Conservation (phyloP, 192 early-diverging fungal genomes). For the Mortierella claussenii region DNA sequence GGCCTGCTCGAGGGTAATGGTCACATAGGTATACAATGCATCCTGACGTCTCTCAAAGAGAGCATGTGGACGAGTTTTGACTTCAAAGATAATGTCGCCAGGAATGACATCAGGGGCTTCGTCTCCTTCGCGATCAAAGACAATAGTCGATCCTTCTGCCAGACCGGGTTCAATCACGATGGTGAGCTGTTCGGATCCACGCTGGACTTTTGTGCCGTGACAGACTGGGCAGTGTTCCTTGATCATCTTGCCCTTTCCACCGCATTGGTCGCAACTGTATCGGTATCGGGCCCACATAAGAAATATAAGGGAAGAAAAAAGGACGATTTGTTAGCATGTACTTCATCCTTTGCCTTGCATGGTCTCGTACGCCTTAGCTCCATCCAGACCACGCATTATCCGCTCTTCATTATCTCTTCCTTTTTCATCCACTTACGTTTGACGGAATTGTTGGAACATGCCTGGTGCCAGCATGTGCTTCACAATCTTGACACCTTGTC, state of each 20-base stretch:
- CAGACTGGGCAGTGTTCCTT: constrained; percentile 84
- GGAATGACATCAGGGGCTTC: constrained; percentile 89
- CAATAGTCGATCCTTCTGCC: constrained; percentile 65
- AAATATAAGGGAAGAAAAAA: background rate
- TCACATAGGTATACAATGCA: constrained; percentile 79
- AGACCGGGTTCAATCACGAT: constrained; percentile 88
- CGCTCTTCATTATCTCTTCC: background rate
- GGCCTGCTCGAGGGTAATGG: constrained; percentile 80
- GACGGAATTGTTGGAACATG: constrained; percentile 95
- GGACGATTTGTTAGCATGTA: too few species aligned
- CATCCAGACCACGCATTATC: too few species aligned
- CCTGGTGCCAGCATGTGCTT: constrained; percentile 92
- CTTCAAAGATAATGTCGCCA: constrained; percentile 86
- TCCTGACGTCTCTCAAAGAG: constrained; percentile 81
- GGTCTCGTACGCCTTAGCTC: too few species aligned
- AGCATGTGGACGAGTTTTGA: constrained; percentile 75
- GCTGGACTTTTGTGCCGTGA: constrained; percentile 84
- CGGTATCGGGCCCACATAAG: background rate
- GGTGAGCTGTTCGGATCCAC: constrained; percentile 83
- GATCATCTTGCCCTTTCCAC: constrained; percentile 90
- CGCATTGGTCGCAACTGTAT: constrained; percentile 84
- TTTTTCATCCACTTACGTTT: constrained; percentile 53
- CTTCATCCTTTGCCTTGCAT: too few species aligned
- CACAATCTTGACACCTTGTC: constrained; percentile 82
- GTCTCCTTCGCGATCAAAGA: constrained; percentile 91